Conservation (phyloP, 805 yeast species). For the Pichia nakasei region DNA sequence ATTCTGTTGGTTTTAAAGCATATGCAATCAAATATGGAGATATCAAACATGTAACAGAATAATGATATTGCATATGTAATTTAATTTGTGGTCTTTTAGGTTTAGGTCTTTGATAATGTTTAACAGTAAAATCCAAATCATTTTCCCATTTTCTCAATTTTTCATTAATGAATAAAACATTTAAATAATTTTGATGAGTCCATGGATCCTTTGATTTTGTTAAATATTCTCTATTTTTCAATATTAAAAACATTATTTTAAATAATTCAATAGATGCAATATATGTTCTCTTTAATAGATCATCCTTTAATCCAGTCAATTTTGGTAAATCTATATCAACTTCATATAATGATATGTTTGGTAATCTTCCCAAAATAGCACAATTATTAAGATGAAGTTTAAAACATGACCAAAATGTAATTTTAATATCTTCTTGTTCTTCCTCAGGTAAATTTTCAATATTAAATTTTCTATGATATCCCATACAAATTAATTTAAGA, state of each 20-base stretch:
- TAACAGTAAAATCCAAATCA: slow-evolving; percentile 14
- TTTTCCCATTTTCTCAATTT: slow-evolving; percentile 20
- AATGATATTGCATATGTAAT: slow-evolving; percentile 25
- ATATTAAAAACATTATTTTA: slow-evolving; percentile 24
- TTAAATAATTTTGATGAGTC: slow-evolving; percentile 24
- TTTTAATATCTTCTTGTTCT: slow-evolving; percentile 20
- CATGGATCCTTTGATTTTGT: slow-evolving; percentile 22
- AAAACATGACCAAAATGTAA: slow-evolving; percentile 30
- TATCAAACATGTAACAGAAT: slow-evolving; percentile 24
- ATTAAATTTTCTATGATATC: slow-evolving; percentile 27
- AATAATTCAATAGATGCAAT: slow-evolving; percentile 20
- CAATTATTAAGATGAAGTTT: slow-evolving; percentile 27
- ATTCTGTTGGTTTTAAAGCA: slow-evolving; percentile 17
- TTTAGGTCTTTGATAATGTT: slow-evolving; percentile 10
- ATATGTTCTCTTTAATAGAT: slow-evolving; percentile 14
- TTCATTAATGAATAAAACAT: slow-evolving; percentile 23
- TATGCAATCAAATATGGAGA: slow-evolving; percentile 28
- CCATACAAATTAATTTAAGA: slow-evolving; percentile 30
- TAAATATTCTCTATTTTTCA: slow-evolving; percentile 24
- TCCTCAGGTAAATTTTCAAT: slow-evolving; percentile 10
- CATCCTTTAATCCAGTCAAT: slow-evolving; percentile 9
- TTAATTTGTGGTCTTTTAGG: slow-evolving; percentile 25
- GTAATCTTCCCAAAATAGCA: slow-evolving; percentile 29
- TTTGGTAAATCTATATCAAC: slow-evolving; percentile 27
- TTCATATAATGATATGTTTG: slow-evolving; percentile 27